Conservation (phyloP, 2,329 filamentous ascomycete genomes). For the Paecilomyces formosus region DNA sequence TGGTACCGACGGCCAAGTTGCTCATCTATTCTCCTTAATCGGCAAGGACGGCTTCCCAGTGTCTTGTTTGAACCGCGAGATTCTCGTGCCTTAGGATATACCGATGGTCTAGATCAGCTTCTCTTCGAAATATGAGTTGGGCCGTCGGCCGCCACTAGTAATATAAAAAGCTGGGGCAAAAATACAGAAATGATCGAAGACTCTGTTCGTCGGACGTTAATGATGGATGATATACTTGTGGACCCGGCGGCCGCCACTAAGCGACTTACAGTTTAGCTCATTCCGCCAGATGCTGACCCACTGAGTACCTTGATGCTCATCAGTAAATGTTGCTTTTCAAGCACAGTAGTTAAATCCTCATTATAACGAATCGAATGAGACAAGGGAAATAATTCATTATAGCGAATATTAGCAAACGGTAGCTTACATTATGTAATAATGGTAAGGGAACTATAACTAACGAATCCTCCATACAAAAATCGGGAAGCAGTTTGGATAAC, state of each 20-base stretch:
- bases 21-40: not conserved
- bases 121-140: not conserved
- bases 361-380: too few species aligned
- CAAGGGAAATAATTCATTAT: too few species aligned
- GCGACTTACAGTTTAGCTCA: not conserved
- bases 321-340: not conserved
- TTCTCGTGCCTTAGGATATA: not conserved
- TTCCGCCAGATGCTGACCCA: not conserved
- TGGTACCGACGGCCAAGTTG: not conserved
- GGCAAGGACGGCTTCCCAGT: not conserved
- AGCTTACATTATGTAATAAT: too few species aligned
- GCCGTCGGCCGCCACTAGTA: not conserved
- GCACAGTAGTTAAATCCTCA: too few species aligned
- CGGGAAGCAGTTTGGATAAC: too few species aligned
- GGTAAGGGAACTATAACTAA: too few species aligned
- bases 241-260: not conserved
- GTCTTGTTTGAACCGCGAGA: not conserved
- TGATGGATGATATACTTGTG: not conserved
- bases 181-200: not conserved
- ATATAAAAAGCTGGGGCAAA: not conserved
- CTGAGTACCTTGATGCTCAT: not conserved
- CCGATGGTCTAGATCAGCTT: not conserved
- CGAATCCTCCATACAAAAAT: too few species aligned
- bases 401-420: too few species aligned
- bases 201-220: not conserved